Conservation (phyloP, 2,329 filamentous ascomycete species). For the Aspergillus clavatus region DNA sequence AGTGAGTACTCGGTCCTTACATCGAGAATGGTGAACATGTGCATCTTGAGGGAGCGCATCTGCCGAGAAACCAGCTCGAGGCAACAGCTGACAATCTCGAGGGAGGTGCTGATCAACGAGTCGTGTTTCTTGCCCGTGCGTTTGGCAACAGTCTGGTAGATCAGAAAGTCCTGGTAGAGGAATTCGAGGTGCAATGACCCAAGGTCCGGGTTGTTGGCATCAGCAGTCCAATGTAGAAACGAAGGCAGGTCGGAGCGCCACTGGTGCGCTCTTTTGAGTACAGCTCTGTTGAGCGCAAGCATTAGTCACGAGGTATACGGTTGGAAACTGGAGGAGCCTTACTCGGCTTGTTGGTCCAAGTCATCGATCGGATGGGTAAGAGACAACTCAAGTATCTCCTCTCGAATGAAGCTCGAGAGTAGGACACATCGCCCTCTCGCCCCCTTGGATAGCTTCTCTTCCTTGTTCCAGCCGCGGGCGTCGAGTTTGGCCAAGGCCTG, state of each 20-base stretch:
- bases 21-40: neutral
- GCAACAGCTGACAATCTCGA: slow-evolving; percentile 3
- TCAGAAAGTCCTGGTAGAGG: slow-evolving; percentile 18
- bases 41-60: neutral
- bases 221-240: slow-evolving; percentile 7
- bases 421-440: slow-evolving; percentile 7
- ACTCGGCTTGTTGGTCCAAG: slow-evolving; percentile 5
- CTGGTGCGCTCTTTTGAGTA: slow-evolving; percentile 2
- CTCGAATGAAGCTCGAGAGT: slow-evolving; percentile 13
- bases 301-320: neutral
- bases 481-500: slow-evolving; percentile 11
- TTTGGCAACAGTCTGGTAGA: slow-evolving; percentile 16
- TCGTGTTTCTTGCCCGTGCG: slow-evolving; percentile 7
- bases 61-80: slow-evolving; percentile 4
- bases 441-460: slow-evolving; percentile 11
- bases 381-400: slow-evolving; percentile 20
- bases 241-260: slow-evolving; percentile 1
- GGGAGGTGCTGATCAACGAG: neutral
- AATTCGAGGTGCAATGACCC: slow-evolving; percentile 14
- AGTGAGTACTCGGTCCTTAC: too few species aligned
- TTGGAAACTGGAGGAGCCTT: neutral
- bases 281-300: neutral
- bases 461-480: slow-evolving; percentile 20
- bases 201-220: neutral
- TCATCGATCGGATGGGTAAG: slow-evolving; percentile 1